Base-by-base conservation (phyloP, 495 filamentous ascomycete genomes). In the Tuber indicum region DNA sequence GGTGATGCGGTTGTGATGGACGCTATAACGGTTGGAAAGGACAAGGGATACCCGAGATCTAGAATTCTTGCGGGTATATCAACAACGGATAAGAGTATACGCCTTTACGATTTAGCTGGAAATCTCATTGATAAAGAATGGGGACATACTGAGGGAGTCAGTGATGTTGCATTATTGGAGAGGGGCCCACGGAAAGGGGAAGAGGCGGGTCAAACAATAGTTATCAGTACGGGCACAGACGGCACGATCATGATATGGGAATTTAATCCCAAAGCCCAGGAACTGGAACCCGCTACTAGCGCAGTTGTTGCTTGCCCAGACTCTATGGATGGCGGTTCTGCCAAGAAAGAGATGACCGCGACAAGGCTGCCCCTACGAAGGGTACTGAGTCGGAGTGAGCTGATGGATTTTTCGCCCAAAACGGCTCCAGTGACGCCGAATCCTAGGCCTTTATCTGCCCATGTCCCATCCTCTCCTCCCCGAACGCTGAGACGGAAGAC, bases 61-160 rank as follows among this genome's bases (percentile, higher is more conserved):
- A 86, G 87, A 72, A 86, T 95, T 70, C 87, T 99, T 75, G 85
- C 94, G 42, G 96, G 92, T 32, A 87, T 96, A 41, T 97, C 96
- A 10, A 93, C 92, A 78, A 96, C 92, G 6, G 96, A 99, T 84
- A 98, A 97, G 82, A 98, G 96, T 10, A 91, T 99, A 75, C 87
- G 96, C 36, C 85, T 98, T 5, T 98, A 99, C 83, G 92, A 96
- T 78, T 86, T 90, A 23, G 88, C 88, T 62, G 95, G 94, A 21
- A 83, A 86, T 41, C 90, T 99, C 77, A 85, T 98, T 73, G 91
- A 92, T 42, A 90, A 92, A 52, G 96, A 97, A 84, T 97, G 93
- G 88, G 96, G 96, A 21, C 96, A 99, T 82, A 96, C 93, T 0
- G 94, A 97, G 82, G 92, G 93, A 66, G 91, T 98, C 66, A 96